Base-by-base conservation (phyloP, 768 basidiomycete species). In the Mycena haematopus region DNA sequence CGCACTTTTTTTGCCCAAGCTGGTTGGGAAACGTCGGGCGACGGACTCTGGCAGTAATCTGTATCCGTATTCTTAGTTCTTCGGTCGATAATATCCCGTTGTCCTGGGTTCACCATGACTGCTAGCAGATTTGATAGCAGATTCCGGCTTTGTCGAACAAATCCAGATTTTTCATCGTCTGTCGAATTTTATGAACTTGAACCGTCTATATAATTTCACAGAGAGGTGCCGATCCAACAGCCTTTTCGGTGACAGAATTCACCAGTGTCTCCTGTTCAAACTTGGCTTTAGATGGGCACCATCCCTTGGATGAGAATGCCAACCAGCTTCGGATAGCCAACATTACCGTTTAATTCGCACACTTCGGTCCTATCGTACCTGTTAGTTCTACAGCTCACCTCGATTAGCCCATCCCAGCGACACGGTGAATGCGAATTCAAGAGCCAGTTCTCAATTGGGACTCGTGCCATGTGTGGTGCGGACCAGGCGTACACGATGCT, bases 291-390 rank as follows among this genome's bases (percentile, higher is more conserved):
- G 40, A 42, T 19, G 17, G 19, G 40, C 40, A n/a, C n/a, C 35
- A 21, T 24, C 49, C 42, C 52, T 53, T 45, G 52, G 59, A 47
- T 27, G 59, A 47, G 25, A 22, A 3, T n/a, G 24, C 14, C 47
- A 27, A 46, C 38, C 35, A 42, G 27, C 17, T 8, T 35, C 14
- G 44, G 44, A 35, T 15, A 15, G 21, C 31, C 19, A 35, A 25
- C 54, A 27, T n/a, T 15, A 13, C 52, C 59, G 59, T 47, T 19
- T 54, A 47, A 47, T 54, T 60, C 52, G 59, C 59, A 54, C 45
- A 54, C 45, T 19, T 33, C 27, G 40, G 17, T 38, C 11, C 14
- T 25, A 49, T 40, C 47, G 36, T 38, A 50, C 27, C 33, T 25
- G 35, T 25, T 50, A 9, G 21, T 17, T 14, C 45, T 44, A n/a